Percentiles rank a stretch among this genome's conserved stretches.
These are phyloP conservation scores for Oxalis stricta DNA, from an alignment of 441 rosid genomes.

Conservation along the genomic window DNA sequence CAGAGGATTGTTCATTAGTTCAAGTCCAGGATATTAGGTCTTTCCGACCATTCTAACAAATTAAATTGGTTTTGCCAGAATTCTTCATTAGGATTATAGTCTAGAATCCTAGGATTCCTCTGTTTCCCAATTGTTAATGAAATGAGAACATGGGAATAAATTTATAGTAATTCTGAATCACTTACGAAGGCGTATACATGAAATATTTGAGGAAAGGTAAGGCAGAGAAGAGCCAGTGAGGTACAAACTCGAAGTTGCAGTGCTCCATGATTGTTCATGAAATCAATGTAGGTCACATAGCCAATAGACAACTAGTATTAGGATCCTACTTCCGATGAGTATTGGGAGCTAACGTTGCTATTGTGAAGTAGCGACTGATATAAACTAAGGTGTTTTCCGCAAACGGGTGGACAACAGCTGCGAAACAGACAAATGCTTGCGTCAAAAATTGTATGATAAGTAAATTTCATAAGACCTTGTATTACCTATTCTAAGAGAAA, in stretches of 20 bases:
- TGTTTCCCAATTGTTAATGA: background rate
- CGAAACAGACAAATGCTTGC: background rate
- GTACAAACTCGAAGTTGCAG: slow-evolving; percentile 75
- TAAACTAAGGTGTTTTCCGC: slow-evolving; percentile 52
- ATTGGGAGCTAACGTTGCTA: slow-evolving; percentile 21
- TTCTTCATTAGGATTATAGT: too few relatives aligned
- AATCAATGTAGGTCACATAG: slow-evolving; percentile 41
- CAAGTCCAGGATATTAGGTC: too few relatives aligned
- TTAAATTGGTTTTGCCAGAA: too few relatives aligned
- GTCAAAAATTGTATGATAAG: too few relatives aligned
- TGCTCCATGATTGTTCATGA: slow-evolving; percentile 93
- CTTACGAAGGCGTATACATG: slow-evolving; percentile 69
- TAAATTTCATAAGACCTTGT: too few relatives aligned
- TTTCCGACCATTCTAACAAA: too few relatives aligned
- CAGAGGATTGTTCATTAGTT: too few relatives aligned
- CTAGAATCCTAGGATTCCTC: background rate
- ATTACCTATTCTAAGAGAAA: too few relatives aligned
- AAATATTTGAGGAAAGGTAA: slow-evolving; percentile 70
- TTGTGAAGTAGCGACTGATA: slow-evolving; percentile 29
- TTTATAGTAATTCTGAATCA: background rate
- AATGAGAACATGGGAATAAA: too few relatives aligned
- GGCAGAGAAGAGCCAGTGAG: slow-evolving; percentile 37
- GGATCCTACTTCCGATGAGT: slow-evolving; percentile 17
- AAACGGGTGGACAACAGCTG: slow-evolving; percentile 76
- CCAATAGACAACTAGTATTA: background rate